Percentiles rank a stretch among this genome's conserved stretches.
Conservation (phyloP, 2,329 filamentous ascomycete species). For the Aspergillus sp. region DNA sequence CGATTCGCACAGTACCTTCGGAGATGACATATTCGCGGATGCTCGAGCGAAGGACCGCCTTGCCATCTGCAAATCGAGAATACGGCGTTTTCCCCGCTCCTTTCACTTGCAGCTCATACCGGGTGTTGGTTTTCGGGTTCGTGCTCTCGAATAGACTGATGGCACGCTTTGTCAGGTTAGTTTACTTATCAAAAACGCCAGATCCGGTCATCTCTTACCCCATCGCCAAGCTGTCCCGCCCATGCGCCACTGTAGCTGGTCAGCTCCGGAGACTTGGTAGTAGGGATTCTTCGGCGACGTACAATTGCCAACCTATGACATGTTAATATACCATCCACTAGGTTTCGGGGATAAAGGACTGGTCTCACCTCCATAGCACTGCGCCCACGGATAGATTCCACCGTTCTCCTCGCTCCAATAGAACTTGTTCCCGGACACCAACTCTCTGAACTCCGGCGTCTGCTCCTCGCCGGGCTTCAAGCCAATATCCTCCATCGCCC, state of each 20-base stretch:
- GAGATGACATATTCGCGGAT: slow-evolving; percentile 92
- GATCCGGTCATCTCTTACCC: slow-evolving; percentile 33
- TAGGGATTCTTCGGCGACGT: slow-evolving; percentile 13
- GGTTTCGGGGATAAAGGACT: slow-evolving; percentile 32
- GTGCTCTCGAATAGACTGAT: slow-evolving; percentile 89
- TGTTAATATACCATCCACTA: slow-evolving; percentile 9
- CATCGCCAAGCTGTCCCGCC: slow-evolving; percentile 93
- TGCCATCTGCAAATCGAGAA: slow-evolving; percentile 90
- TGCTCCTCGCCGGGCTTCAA: slow-evolving; percentile 59
- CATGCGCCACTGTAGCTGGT: slow-evolving; percentile 59
- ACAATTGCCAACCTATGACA: slow-evolving; percentile 41
- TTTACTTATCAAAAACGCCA: no score
- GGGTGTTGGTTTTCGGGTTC: slow-evolving; percentile 58
- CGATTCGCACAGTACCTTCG: slow-evolving; percentile 47
- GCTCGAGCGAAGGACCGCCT: slow-evolving; percentile 82
- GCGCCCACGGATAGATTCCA: slow-evolving; percentile 93
- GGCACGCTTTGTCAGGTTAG: slow-evolving; percentile 45
- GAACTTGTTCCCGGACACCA: slow-evolving; percentile 74
- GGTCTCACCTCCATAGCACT: slow-evolving; percentile 79
- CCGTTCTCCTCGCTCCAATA: slow-evolving; percentile 63
- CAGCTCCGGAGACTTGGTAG: slow-evolving; percentile 13
- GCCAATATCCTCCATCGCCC: slow-evolving; percentile 72
- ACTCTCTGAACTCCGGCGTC: slow-evolving; percentile 63
- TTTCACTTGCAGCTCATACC: slow-evolving; percentile 90
- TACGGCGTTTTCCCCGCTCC: slow-evolving; percentile 91